Evolutionary conservation across 176 grass and related monocot species (phyloP).

Genomic region (Tuctoria greenei): DNA sequence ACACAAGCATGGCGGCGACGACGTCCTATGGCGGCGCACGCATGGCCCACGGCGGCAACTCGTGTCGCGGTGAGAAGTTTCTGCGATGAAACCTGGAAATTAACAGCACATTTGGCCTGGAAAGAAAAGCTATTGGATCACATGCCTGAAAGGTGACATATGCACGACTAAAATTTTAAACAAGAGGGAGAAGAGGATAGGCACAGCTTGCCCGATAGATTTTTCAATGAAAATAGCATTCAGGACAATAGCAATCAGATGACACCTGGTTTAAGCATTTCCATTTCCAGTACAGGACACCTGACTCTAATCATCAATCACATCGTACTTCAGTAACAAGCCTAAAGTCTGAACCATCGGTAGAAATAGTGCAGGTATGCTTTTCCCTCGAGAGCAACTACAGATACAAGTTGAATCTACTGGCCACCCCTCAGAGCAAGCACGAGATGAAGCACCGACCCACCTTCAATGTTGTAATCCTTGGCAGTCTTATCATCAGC

Average conservation of each 20-base stretch:
- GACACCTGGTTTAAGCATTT: conserved; percentile 24
- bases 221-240: neutral
- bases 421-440: conserved; percentile 83
- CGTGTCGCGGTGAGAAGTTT: too few relatives aligned
- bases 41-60: too few relatives aligned
- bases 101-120: neutral
- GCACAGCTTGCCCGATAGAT: neutral
- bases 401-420: conserved; percentile 13
- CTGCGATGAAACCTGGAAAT: neutral
- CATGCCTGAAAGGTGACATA: neutral
- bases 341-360: neutral
- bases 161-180: neutral
- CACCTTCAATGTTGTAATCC: conserved; percentile 96
- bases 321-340: conserved; percentile 24
- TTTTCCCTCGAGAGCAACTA: neutral
- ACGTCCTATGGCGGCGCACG: too few relatives aligned
- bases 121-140: neutral
- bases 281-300: conserved; percentile 27
- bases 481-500: conserved; percentile 93
- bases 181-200: neutral
- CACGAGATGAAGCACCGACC: conserved; percentile 90
- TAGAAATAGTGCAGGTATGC: neutral
- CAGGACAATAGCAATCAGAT: conserved; percentile 3
- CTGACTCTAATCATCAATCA: conserved; percentile 23
- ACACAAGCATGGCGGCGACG: too few relatives aligned